Percentiles rank a stretch among this genome's conserved stretches.
Conservation (phyloP, 805 yeast genomes). For the Metschnikowia amazonensis region DNA sequence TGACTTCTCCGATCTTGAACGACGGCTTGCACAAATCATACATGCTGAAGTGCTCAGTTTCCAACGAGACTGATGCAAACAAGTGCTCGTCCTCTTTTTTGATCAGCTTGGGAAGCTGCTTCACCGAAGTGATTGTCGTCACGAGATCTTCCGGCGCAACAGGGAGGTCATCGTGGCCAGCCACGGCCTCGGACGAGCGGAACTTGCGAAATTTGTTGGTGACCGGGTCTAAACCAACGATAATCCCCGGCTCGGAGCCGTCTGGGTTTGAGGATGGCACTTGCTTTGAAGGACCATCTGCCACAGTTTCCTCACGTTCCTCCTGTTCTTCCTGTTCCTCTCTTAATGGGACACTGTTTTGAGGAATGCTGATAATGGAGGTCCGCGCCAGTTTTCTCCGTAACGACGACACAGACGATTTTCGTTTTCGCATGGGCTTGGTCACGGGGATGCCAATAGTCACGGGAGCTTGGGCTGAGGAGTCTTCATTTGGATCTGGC, state of each 20-base stretch:
- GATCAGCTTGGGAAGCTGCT: conserved; percentile 37
- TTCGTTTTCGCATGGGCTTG: conserved; percentile 28
- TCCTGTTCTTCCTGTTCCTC: conserved; percentile 11
- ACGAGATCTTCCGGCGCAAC: conserved; percentile 39
- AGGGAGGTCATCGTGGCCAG: conserved; percentile 20
- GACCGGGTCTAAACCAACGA: conserved; percentile 33
- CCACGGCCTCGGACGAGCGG: conserved; percentile 11
- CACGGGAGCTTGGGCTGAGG: conserved; percentile 23
- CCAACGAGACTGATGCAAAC: conserved; percentile 43
- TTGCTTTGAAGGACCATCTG: conserved; percentile 1
- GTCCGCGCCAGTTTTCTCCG: conserved; percentile 7
- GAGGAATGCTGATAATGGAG: conserved; percentile 10
- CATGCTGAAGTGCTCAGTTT: conserved; percentile 56
- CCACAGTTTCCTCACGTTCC: conserved; percentile 3
- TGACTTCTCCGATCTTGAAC: conserved; percentile 62
- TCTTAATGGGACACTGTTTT: conserved; percentile 1
- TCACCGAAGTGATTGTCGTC: conserved; percentile 28
- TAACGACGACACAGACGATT: conserved; percentile 5
- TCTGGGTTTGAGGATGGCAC: conserved; percentile 6
- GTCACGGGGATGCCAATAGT: conserved; percentile 37
- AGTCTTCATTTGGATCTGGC: conserved; percentile 16
- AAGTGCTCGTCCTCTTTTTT: conserved; percentile 36
- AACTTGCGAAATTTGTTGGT: conserved; percentile 29
- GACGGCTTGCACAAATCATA: conserved; percentile 67
- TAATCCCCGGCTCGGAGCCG: conserved; percentile 15